Conservation (phyloP, 1,284 basidiomycete species). For the Rhizopogon parksii region DNA sequence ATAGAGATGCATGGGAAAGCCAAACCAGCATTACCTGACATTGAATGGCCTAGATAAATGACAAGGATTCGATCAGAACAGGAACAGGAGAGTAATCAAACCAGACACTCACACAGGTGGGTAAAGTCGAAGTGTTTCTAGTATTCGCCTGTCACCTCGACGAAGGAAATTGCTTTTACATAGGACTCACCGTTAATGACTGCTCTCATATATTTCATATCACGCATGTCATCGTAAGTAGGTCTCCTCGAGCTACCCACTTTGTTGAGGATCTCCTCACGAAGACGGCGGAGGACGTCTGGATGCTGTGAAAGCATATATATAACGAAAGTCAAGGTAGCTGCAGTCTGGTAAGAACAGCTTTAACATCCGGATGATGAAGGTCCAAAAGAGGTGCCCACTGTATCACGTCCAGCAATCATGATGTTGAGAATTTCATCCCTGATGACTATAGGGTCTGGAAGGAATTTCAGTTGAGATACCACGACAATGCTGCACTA, state of each 20-base stretch:
- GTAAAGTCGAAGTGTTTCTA: slow-evolving; percentile 57
- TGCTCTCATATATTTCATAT: slow-evolving; percentile 53
- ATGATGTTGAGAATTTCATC: slow-evolving; percentile 48
- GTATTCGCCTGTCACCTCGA: neutral
- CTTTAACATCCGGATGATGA: neutral
- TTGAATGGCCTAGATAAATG: slow-evolving; percentile 29
- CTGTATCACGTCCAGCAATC: slow-evolving; percentile 47
- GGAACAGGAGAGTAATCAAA: neutral
- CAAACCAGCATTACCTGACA: slow-evolving; percentile 16
- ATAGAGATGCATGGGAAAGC: neutral
- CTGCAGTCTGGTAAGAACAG: slow-evolving; percentile 36
- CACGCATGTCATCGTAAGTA: slow-evolving; percentile 45
- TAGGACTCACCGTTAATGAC: slow-evolving; percentile 47
- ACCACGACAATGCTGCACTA: neutral
- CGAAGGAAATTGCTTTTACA: neutral
- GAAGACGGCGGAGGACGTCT: slow-evolving; percentile 38
- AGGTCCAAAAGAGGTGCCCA: slow-evolving; percentile 15
- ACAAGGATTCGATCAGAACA: neutral
- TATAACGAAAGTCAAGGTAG: slow-evolving; percentile 44
- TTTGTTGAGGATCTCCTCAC: slow-evolving; percentile 44
- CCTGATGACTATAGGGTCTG: slow-evolving; percentile 31
- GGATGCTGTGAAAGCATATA: slow-evolving; percentile 53
- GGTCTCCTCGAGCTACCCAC: slow-evolving; percentile 41
- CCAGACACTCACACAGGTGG: slow-evolving; percentile 45
- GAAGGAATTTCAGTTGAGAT: neutral